Evolutionary conservation across 345 rosid species (phyloP), one percentile per base, ranked within the genome.

Genomic region (Corchorus olitorius): DNA sequence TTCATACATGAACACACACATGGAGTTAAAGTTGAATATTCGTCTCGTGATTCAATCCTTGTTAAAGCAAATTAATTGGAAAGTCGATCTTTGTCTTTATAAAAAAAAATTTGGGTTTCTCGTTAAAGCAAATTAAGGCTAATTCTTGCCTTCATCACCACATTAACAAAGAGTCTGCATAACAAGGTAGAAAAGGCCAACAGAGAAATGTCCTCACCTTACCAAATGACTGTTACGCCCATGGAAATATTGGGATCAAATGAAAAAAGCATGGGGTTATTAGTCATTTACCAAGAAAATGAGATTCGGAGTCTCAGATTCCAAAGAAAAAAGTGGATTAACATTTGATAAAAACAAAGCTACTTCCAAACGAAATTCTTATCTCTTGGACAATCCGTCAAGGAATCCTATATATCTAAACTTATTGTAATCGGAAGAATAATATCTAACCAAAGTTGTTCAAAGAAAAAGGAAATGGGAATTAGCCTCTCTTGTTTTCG

Each of bases 341-440:
- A 27, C 27, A 27, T 27, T 27, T 27, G 27, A 27, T 27, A 27
- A 27, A 27, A 72, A 54, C 82, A 19, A 77, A 37, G 83, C 67
- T 70, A 10, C 6, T 13, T 46, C 20, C 9, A 6, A 33, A 46
- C 52, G 15, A 66, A 75, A 80, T 43, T 61, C 65, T 64, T 59
- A 63, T 34, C 13, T 65, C 76, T 78, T 73, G 86, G 65, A 76
- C 49, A 65, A 54, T 37, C 66, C 78, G 76, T 62, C 81, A 61
- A 50, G 6, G 52, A 27, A 49, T 50, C 5, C 59, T 39, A 60
- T 41, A 50, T 55, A 77, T 34, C 61, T 27, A 27, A 27, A 17
- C 17, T 66, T 64, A 70, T 52, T 48, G 12, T 43, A 17, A 60
- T 5, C 43, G 2, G 45, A 68, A 63, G 11, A 37, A 65, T n/a